Conservation (phyloP, 1,139 yeast genomes). For the Hanseniaspora uvarum region DNA sequence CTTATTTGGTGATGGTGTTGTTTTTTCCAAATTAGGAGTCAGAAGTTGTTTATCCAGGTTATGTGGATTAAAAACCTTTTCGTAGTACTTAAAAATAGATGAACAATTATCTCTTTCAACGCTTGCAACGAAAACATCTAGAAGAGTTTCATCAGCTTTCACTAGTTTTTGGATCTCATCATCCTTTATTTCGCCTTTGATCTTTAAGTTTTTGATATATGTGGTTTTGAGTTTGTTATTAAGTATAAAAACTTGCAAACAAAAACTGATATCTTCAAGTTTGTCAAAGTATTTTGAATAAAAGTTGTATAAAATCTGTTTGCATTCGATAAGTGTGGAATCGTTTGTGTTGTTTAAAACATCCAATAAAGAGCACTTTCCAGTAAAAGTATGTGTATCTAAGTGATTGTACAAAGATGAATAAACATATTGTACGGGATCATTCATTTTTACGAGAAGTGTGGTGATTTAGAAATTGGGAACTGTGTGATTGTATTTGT, state of each 20-base stretch:
- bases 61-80: constrained; percentile 3
- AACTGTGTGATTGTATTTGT: neutral
- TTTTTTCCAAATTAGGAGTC: neutral
- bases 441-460: constrained; percentile 1
- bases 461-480: too few species aligned
- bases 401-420: constrained; percentile 2
- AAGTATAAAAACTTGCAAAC: neutral
- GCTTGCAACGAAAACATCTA: constrained; percentile 3
- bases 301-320: neutral
- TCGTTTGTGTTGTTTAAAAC: neutral
- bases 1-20: neutral
- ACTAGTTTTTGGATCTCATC: neutral
- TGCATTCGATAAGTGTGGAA: neutral
- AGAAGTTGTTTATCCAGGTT: neutral
- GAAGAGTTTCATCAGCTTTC: neutral
- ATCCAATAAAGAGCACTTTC: constrained; percentile 11
- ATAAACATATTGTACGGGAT: constrained; percentile 2
- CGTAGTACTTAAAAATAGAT: neutral
- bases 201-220: neutral
- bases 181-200: constrained; percentile 1
- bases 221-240: neutral
- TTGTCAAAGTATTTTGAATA: constrained; percentile 1
- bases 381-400: neutral
- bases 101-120: neutral
- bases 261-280: neutral